A percentile compares a stretch with the other conserved stretches of the same genome.
Conservation (phyloP, 163 green algal genomes). For the Scenedesmus sp. region DNA sequence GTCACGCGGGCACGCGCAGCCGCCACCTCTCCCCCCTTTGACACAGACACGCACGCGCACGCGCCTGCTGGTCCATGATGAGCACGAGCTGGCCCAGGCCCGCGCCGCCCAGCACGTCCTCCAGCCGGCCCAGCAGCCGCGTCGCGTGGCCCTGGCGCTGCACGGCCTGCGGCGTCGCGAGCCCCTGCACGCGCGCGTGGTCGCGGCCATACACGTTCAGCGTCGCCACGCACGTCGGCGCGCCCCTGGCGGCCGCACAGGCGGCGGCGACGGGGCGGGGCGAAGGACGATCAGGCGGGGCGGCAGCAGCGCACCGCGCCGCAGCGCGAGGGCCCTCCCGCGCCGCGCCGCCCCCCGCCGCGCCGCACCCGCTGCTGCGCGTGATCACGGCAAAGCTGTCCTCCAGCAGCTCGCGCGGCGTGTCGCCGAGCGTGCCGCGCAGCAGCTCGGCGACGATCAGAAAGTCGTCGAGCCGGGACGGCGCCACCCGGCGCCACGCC, state of each 20-base stretch:
- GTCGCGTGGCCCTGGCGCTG: conserved; percentile 9
- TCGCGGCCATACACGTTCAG: conserved; percentile 29
- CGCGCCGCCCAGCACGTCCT: conserved; percentile 2
- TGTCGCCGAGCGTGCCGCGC: conserved; percentile 14
- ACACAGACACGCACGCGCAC: too few relatives aligned
- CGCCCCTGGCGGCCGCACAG: background rate
- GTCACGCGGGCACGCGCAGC: background rate
- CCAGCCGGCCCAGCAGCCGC: conserved; percentile 28
- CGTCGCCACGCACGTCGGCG: background rate
- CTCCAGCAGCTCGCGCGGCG: conserved; percentile 27
- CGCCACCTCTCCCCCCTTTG: too few relatives aligned
- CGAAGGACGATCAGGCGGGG: background rate
- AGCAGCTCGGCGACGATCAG: conserved; percentile 33
- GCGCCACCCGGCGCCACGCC: background rate
- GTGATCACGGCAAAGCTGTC: conserved; percentile 44
- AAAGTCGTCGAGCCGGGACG: conserved; percentile 26
- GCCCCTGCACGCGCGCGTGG: conserved; percentile 32
- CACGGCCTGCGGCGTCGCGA: conserved; percentile 14
- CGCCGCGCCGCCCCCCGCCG: background rate
- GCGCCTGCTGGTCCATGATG: conserved; percentile 26
- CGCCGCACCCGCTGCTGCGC: background rate
- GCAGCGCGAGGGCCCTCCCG: background rate
- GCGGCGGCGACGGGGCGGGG: background rate
- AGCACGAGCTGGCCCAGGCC: conserved; percentile 33
- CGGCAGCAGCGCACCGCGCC: background rate